Evolutionary conservation across 2,329 filamentous ascomycete genomes (phyloP).

Genomic region (Ophiostoma populinum): DNA sequence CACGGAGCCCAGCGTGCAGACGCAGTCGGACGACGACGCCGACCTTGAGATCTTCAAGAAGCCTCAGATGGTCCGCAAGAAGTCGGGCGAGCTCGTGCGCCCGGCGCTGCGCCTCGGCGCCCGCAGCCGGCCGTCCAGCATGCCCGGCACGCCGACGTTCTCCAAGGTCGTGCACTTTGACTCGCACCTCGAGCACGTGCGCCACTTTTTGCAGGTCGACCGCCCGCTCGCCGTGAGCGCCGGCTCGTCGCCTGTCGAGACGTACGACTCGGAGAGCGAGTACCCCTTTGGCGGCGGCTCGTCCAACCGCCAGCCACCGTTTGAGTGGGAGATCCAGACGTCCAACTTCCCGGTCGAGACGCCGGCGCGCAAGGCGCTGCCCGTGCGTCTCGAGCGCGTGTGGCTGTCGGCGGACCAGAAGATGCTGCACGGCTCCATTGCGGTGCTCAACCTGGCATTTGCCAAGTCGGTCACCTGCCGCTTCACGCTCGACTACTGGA

Average conservation of each 20-base stretch:
- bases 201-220: slow-evolving; percentile 89
- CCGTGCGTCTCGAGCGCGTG: slow-evolving; percentile 70
- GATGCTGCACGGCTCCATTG: slow-evolving; percentile 65
- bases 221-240: slow-evolving; percentile 91
- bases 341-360: slow-evolving; percentile 64
- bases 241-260: slow-evolving; percentile 77
- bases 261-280: slow-evolving; percentile 71
- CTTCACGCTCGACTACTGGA: slow-evolving; percentile 97
- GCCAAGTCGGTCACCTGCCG: slow-evolving; percentile 78
- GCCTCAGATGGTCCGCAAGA: slow-evolving; percentile 92
- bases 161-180: slow-evolving; percentile 98
- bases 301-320: slow-evolving; percentile 30
- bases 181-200: slow-evolving; percentile 85
- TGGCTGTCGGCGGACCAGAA: slow-evolving; percentile 82
- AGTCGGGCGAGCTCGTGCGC: slow-evolving; percentile 90
- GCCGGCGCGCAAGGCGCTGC: slow-evolving; percentile 41
- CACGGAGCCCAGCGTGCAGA: slow-evolving; percentile 34
- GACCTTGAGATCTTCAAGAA: slow-evolving; percentile 53
- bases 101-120: slow-evolving; percentile 71
- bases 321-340: slow-evolving; percentile 76
- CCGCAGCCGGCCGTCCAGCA: slow-evolving; percentile 75
- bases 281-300: slow-evolving; percentile 56
- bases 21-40: slow-evolving; percentile 44
- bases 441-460: slow-evolving; percentile 77
- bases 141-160: slow-evolving; percentile 93